Evolutionary conservation across 2,329 filamentous ascomycete genomes (phyloP).

Genomic region (Pyrenophora graminea): DNA sequence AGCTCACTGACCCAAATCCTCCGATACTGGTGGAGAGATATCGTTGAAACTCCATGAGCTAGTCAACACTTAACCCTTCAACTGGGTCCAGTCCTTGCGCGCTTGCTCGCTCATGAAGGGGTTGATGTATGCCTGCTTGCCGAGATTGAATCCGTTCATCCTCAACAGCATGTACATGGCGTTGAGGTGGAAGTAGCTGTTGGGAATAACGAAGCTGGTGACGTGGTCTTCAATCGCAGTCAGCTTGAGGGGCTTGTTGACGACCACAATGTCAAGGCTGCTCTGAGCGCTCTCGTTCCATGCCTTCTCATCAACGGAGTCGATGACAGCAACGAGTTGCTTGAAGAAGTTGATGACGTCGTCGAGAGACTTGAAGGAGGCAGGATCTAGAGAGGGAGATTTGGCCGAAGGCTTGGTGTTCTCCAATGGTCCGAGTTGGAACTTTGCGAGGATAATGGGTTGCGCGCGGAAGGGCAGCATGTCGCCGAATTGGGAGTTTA

Average conservation of each 20-base stretch:
- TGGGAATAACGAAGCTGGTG: constrained; percentile 24
- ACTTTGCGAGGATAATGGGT: constrained; percentile 24
- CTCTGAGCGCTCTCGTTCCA: constrained; percentile 26
- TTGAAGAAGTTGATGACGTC: constrained; percentile 30
- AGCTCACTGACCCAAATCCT: background rate
- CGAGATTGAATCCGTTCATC: constrained; percentile 23
- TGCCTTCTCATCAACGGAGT: constrained; percentile 21
- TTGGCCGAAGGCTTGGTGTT: constrained; percentile 12
- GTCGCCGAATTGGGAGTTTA: constrained; percentile 21
- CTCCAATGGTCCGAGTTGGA: constrained; percentile 12
- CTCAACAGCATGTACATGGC: constrained; percentile 31
- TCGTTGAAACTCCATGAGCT: too few species aligned
- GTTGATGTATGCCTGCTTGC: constrained; percentile 21
- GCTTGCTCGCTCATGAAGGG: constrained; percentile 26
- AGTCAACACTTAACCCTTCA: constrained; percentile 17
- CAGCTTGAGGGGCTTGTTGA: constrained; percentile 18
- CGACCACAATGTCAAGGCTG: constrained; percentile 16
- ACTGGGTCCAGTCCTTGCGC: constrained; percentile 23
- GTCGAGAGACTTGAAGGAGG: constrained; percentile 18
- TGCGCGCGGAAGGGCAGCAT: constrained; percentile 30
- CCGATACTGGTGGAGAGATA: background rate
- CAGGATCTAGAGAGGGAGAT: constrained; percentile 11
- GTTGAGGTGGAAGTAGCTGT: constrained; percentile 32
- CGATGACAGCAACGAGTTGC: constrained; percentile 12
- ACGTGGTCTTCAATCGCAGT: constrained; percentile 18